phyloP scores from a whole-genome alignment of 1,284 basidiomycete genomes.

The Quambalaria eucalypti region DNA sequence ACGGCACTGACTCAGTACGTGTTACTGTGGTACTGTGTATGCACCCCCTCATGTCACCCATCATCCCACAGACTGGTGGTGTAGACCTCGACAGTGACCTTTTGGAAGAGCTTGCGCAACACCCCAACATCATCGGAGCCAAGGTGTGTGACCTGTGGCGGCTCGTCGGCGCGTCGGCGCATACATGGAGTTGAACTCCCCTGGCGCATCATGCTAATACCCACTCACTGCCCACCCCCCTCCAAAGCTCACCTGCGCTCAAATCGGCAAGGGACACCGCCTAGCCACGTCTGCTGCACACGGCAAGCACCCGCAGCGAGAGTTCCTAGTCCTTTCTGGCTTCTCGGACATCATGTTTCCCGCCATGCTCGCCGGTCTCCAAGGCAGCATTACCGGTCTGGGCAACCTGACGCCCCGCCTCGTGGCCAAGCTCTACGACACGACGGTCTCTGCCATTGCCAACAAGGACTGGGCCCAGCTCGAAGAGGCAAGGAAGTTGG shows the following conservation, averaged over 20 bases:
- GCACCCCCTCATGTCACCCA: too few relatives aligned
- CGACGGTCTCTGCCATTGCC: conserved; percentile 51
- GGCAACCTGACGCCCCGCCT: conserved; percentile 52
- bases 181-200: too few relatives aligned
- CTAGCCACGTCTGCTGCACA: conserved; percentile 64
- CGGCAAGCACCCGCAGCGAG: conserved; percentile 37
- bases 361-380: conserved; percentile 17
- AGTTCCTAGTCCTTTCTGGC: conserved; percentile 22
- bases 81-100: conserved; percentile 79
- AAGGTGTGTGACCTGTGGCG: too few relatives aligned
- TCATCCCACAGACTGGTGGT: too few relatives aligned
- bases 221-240: too few relatives aligned
- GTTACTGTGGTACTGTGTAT: conserved; percentile 32
- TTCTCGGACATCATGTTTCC: conserved; percentile 25
- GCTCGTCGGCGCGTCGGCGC: too few relatives aligned
- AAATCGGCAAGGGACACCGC: conserved; percentile 78
- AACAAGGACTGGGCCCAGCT: conserved; percentile 46
- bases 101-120: conserved; percentile 67
- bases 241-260: conserved; percentile 76
- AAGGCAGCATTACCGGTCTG: conserved; percentile 23
- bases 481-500: conserved; percentile 63
- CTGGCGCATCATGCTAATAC: too few relatives aligned
- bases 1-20: neutral
- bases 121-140: conserved; percentile 78
- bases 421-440: conserved; percentile 58